phyloP scores from a whole-genome alignment of 2,329 filamentous ascomycete genomes.

The Fonsecaea monophora region DNA sequence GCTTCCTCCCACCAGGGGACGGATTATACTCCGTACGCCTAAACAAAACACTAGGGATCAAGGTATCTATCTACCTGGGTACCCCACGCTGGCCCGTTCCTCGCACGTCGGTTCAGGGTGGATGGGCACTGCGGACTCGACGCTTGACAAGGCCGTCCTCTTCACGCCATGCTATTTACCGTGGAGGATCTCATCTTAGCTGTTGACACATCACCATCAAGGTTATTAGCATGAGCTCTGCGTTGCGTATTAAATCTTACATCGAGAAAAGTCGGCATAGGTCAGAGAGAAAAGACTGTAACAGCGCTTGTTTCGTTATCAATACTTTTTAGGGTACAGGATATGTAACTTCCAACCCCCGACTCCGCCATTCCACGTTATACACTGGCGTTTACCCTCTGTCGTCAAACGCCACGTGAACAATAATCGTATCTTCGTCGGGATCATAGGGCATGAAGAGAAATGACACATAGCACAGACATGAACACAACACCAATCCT shows the following conservation, averaged over 20 bases:
- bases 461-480: conserved; percentile 18
- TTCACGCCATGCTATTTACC: background rate
- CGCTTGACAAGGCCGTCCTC: too few relatives aligned
- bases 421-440: background rate
- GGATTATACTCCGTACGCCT: background rate
- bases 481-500: conserved; percentile 19
- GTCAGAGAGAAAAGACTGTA: background rate
- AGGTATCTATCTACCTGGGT: too few relatives aligned
- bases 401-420: background rate
- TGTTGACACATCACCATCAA: background rate
- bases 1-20: background rate
- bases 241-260: background rate
- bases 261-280: background rate
- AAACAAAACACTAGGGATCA: too few relatives aligned
- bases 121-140: background rate
- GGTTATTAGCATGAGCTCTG: background rate
- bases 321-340: background rate
- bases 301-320: background rate
- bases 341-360: background rate
- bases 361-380: background rate
- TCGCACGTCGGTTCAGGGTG: background rate
- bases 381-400: background rate
- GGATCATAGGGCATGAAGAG: conserved; percentile 18
- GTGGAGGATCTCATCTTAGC: background rate
- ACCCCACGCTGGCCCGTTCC: background rate